Evolutionary conservation across 371 early-diverging fungal genomes (phyloP).

Genomic region (Coemansia sp.): DNA sequence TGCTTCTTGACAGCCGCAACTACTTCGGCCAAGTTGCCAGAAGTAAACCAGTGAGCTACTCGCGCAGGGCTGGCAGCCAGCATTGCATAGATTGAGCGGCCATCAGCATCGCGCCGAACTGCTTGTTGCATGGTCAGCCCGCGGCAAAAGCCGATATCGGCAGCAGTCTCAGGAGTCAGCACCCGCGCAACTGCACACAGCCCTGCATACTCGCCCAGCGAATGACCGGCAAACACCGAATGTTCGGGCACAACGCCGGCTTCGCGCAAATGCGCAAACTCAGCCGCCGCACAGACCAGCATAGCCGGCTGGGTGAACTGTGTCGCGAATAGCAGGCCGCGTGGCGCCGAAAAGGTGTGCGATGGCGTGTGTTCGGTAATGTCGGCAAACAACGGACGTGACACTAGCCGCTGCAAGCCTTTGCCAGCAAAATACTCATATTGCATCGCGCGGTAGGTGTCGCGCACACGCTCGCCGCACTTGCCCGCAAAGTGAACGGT

Average conservation of each 20-base stretch:
- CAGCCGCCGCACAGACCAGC: conserved; percentile 90
- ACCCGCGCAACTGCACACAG: conserved; percentile 86
- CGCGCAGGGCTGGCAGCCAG: conserved; percentile 92
- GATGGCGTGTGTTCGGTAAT: conserved; percentile 75
- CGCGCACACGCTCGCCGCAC: conserved; percentile 83
- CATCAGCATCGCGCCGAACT: conserved; percentile 78
- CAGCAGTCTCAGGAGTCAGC: conserved; percentile 77
- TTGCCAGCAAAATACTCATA: conserved; percentile 12
- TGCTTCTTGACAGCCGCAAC: conserved; percentile 72
- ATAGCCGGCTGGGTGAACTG: conserved; percentile 96
- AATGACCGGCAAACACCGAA: conserved; percentile 94
- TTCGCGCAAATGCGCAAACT: conserved; percentile 86
- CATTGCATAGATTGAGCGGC: conserved; percentile 94
- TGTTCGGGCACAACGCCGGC: conserved; percentile 81
- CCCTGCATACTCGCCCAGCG: conserved; percentile 94
- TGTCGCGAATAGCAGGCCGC: conserved; percentile 90
- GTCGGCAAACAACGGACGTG: conserved; percentile 65
- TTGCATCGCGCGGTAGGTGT: conserved; percentile 47
- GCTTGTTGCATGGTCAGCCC: conserved; percentile 97
- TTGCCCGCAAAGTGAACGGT: conserved; percentile 95
- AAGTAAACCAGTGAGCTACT: conserved; percentile 69
- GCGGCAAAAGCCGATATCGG: conserved; percentile 94
- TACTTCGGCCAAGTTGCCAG: conserved; percentile 75
- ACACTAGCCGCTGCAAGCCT: conserved; percentile 53
- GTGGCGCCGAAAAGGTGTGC: conserved; percentile 87